phyloP scores from a whole-genome alignment of 2,329 filamentous ascomycete genomes.

The Diaporthe velutina region DNA sequence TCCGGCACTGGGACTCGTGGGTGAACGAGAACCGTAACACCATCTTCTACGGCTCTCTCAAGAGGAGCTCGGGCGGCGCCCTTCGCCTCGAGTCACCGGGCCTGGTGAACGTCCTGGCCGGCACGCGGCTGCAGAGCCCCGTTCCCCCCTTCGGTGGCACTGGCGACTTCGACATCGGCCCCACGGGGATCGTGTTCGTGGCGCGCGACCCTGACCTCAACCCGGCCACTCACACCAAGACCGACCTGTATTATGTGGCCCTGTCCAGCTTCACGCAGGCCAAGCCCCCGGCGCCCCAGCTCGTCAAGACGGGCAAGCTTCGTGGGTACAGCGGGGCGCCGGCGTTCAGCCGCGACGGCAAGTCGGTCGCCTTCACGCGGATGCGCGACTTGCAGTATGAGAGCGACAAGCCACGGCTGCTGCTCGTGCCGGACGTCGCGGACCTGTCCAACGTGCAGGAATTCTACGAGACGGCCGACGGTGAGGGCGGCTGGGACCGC shows the following conservation, averaged over 20 bases:
- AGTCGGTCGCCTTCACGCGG: conserved; percentile 79
- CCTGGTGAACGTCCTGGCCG: conserved; percentile 74
- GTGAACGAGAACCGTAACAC: conserved; percentile 76
- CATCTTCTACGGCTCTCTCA: conserved; percentile 79
- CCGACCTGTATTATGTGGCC: conserved; percentile 81
- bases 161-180: conserved; percentile 83
- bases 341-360: conserved; percentile 80
- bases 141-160: conserved; percentile 83
- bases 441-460: conserved; percentile 71
- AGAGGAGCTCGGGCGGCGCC: conserved; percentile 52
- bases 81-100: conserved; percentile 58
- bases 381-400: conserved; percentile 86
- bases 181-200: conserved; percentile 77
- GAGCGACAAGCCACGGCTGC: conserved; percentile 78
- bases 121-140: conserved; percentile 72
- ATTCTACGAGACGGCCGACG: conserved; percentile 72
- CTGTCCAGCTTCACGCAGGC: conserved; percentile 71
- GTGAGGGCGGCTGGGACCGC: conserved; percentile 72
- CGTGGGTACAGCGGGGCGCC: conserved; percentile 76
- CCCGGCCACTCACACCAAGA: conserved; percentile 82
- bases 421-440: conserved; percentile 73
- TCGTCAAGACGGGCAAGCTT: conserved; percentile 69
- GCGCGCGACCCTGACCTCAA: conserved; percentile 80
- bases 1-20: conserved; percentile 88
- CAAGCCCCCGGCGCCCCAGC: conserved; percentile 62